Base-by-base conservation (phyloP, 257 asterid species). In the Solanum pinnatisectum region DNA sequence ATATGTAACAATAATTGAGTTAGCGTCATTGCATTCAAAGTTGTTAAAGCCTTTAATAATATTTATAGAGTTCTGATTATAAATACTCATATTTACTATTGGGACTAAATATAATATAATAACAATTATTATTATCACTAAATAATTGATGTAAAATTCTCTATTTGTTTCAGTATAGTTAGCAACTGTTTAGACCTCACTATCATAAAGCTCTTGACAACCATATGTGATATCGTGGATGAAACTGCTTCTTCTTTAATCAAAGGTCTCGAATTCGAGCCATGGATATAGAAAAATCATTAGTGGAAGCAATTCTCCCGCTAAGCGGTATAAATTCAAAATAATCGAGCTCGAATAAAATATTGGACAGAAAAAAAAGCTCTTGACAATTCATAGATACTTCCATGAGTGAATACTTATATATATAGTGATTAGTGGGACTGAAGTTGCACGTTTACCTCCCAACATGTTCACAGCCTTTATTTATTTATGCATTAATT, bases 221-320 rank as follows among this genome's bases (percentile, higher is more conserved):
- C 1, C 11, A 56, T 18, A 56, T 59, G n/a, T 0, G 5, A 20
- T 59, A 0, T 0, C 0, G 12, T 59, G 12, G 67, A 59, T 59
- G 25, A 20, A 5, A 59, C 5, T 20, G 67, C 2, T 20, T 0
- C 5, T 59, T 59, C 0, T 20, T 20, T 20, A 0, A 59, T 20
- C 12, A 20, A 20, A 7, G 0, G 0, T 20, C 11, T 59, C 4
- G 67, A 0, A 0, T 0, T 59, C 5, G 5, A 59, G 12, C 2
- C 67, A 20, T 59, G 4, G 0, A 59, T 59, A 59, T 59, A 20
- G 0, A 59, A 59, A 59, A 20, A 59, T 7, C 12, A 20, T 59
- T 20, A 8, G 0, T 59, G 10, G 0, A 0, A 8, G 0, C 25
- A 0, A 25, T 59, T 59, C 3, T 3, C 25, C 67, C 0, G 12